These are phyloP conservation scores for Pulveroboletus sp. DNA, from an alignment of 1,284 basidiomycete genomes.

Conservation along the genomic window DNA sequence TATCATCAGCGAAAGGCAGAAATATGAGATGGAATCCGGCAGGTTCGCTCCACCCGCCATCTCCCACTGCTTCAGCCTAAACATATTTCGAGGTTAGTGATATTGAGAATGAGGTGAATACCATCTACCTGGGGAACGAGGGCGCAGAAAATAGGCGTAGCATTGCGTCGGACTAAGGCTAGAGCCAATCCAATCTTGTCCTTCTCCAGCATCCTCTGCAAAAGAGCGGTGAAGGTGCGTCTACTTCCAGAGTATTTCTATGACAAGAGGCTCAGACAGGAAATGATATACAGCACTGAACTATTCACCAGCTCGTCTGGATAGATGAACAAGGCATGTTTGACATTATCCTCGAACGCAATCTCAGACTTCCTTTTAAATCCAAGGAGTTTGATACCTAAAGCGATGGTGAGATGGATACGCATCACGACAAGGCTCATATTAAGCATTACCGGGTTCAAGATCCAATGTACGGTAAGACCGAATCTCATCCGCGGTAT, in stretches of 20 bases:
- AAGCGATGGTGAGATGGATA: background rate
- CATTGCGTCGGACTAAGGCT: conserved; percentile 70
- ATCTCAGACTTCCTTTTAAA: conserved; percentile 82
- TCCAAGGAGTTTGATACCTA: conserved; percentile 86
- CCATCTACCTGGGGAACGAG: conserved; percentile 81
- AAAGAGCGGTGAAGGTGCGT: conserved; percentile 85
- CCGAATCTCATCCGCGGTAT: conserved; percentile 80
- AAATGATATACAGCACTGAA: background rate
- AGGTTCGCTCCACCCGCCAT: conserved; percentile 78
- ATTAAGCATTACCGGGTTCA: conserved; percentile 61
- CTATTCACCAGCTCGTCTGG: conserved; percentile 81
- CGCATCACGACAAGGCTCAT: background rate
- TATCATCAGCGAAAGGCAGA: conserved; percentile 92
- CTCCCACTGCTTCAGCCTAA: conserved; percentile 72
- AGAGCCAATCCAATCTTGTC: conserved; percentile 82
- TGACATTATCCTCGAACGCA: conserved; percentile 85
- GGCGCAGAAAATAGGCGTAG: conserved; percentile 80
- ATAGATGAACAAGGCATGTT: conserved; percentile 90
- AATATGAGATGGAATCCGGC: conserved; percentile 92
- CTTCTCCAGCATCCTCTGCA: conserved; percentile 83
- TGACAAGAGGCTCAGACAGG: background rate
- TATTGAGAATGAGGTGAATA: background rate
- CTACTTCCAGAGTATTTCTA: conserved; percentile 88
- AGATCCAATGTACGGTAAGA: conserved; percentile 80
- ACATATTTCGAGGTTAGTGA: background rate